These are phyloP conservation scores for Angomonas desouzai DNA, from an alignment of 208 protist species.

Conservation along the genomic window DNA sequence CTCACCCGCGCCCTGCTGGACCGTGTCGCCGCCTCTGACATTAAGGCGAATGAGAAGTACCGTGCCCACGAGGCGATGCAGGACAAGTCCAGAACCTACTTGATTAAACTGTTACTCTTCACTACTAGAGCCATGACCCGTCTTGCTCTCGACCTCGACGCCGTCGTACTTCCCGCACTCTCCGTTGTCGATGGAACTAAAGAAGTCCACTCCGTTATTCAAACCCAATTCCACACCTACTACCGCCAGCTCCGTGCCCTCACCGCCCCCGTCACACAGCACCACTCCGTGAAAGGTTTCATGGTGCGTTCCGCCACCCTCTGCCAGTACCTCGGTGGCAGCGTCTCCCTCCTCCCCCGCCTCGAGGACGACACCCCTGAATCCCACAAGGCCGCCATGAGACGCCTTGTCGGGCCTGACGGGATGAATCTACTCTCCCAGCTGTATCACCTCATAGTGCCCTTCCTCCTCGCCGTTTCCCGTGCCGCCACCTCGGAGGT, in stretches of 20 bases:
- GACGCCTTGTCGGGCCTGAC: not conserved
- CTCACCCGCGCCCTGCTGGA: constrained; percentile 45
- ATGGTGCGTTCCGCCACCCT: constrained; percentile 83
- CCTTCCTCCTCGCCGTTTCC: not conserved
- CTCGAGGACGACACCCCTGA: constrained; percentile 15
- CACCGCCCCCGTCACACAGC: constrained; percentile 48
- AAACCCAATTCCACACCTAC: constrained; percentile 33
- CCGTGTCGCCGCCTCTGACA: constrained; percentile 63
- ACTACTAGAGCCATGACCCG: constrained; percentile 36
- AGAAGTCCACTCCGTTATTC: constrained; percentile 12
- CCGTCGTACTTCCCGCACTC: not conserved
- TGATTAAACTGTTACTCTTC: constrained; percentile 70
- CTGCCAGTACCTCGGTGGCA: constrained; percentile 74
- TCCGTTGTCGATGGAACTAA: not conserved
- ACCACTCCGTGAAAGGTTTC: constrained; percentile 63
- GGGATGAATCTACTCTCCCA: constrained; percentile 30
- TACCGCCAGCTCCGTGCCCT: constrained; percentile 51
- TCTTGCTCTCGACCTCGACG: constrained; percentile 18
- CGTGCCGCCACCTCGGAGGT: constrained; percentile 16
- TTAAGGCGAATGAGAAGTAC: constrained; percentile 71
- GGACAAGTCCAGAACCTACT: constrained; percentile 53
- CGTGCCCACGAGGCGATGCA: constrained; percentile 64
- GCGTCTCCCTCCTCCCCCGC: constrained; percentile 57
- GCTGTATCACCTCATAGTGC: constrained; percentile 25
- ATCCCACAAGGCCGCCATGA: not conserved